A percentile compares a stretch with the other conserved stretches of the same genome.
phyloP scores from a whole-genome alignment of 345 rosid species.

The Eucalyptus polyanthemos region DNA sequence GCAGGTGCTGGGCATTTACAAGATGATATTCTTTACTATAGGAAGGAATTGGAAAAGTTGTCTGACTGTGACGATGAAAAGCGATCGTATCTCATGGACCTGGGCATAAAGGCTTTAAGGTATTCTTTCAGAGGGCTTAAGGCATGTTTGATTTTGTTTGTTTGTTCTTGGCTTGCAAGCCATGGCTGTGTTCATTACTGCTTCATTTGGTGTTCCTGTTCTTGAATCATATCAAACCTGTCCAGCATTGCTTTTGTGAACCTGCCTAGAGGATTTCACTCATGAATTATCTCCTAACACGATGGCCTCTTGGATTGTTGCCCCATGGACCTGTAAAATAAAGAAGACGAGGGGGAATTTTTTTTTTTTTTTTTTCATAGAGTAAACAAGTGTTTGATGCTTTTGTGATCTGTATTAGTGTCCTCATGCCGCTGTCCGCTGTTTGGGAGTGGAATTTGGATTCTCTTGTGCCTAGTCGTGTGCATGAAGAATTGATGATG shows the following conservation, averaged over 20 bases:
- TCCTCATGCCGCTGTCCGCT: not conserved
- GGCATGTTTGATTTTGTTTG: constrained; percentile 2
- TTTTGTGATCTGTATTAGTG: not conserved
- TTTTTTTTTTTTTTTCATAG: not conserved
- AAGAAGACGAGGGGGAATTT: not conserved
- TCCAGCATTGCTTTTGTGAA: not conserved
- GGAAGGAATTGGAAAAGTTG: constrained; percentile 46
- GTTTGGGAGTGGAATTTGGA: not conserved
- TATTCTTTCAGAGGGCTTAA: not conserved
- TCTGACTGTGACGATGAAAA: constrained; percentile 45
- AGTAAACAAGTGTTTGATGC: not conserved
- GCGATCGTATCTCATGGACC: constrained; percentile 53
- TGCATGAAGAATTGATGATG: not conserved
- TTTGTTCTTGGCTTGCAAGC: not conserved
- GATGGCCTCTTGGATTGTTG: not conserved
- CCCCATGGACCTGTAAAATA: not conserved
- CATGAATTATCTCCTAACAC: not conserved
- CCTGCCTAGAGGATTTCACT: not conserved
- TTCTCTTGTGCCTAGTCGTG: not conserved
- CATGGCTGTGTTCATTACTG: not conserved
- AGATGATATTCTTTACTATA: constrained; percentile 65
- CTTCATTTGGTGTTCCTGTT: not conserved
- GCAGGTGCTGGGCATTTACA: constrained; percentile 90
- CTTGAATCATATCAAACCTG: not conserved
- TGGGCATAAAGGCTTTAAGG: constrained; percentile 90